Base-by-base conservation (phyloP, 352 stramenopile species). In the Blastocystis sp. region DNA sequence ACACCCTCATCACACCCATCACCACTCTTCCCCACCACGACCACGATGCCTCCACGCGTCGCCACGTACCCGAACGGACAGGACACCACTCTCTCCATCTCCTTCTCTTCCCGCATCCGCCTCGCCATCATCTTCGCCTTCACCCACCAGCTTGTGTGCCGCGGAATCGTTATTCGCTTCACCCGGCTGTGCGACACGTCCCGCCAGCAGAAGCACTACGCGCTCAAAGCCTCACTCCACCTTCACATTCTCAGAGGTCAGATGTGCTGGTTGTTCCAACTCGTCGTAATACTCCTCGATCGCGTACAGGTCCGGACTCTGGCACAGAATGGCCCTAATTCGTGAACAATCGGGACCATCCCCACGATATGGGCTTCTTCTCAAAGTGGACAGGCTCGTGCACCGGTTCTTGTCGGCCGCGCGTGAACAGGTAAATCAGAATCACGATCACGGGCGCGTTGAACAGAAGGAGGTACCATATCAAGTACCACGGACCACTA, bases 231-330 rank as follows among this genome's bases (percentile, higher is more conserved):
- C 4, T 5, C 17, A n/a, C 7, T 38, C 34, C 48, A 19, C 23
- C 34, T 71, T 17, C 9, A 71, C 64, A 62, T 53, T 62, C 1
- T 48, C 53, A 28, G 45, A 43, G 2, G 70, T 48, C 14, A 65
- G 41, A 38, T 19, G 23, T 7, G 41, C 4, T 23, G 40, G 9
- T 3, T 53, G n/a, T 23, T 64, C 70, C n/a, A 81, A 34, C 48
- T 81, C 70, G 28, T 81, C 70, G 21, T 53, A 62, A 38, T 81
- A 81, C 70, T 81, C 70, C 28, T 81, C 70, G 59, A 81, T 81
- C 1, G 70, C 70, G 38, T 62, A 81, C 23, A 81, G 23, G n/a
- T 62, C n/a, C 34, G 70, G 23, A 38, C 45, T 60, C 45, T 81
- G 38, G 43, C 70, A 81, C 9, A 81, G 34, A 9, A 43, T 52